phyloP scores from a whole-genome alignment of 2,329 filamentous ascomycete genomes.

The Aspergillus sojae region DNA sequence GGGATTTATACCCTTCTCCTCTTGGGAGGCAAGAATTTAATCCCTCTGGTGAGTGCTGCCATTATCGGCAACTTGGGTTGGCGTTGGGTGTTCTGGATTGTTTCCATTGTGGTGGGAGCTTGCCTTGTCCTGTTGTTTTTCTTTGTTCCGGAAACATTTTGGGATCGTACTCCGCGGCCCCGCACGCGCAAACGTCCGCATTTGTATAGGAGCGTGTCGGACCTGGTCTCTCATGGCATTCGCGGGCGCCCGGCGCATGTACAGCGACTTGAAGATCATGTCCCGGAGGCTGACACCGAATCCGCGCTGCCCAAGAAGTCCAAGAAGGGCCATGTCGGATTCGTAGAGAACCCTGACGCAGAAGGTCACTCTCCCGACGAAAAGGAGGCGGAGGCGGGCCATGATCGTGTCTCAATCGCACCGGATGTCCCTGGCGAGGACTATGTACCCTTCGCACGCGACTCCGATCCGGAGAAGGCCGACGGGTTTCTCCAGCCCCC shows the following conservation, averaged over 20 bases:
- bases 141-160: conserved; percentile 94
- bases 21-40: conserved; percentile 86
- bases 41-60: conserved; percentile 82
- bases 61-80: conserved; percentile 78
- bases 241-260: conserved; percentile 36
- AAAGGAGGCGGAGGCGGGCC: conserved; percentile 19
- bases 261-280: conserved; percentile 19
- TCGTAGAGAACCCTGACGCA: conserved; percentile 41
- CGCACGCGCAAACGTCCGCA: conserved; percentile 41
- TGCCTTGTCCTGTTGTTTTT: conserved; percentile 75
- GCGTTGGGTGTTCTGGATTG: conserved; percentile 92
- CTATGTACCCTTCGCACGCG: neutral
- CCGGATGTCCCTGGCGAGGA: neutral
- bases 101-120: conserved; percentile 76
- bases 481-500: conserved; percentile 18
- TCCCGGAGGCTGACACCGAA: conserved; percentile 14
- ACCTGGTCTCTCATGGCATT: conserved; percentile 37
- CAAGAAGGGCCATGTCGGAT: conserved; percentile 59
- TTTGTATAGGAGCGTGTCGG: conserved; percentile 40
- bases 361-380: neutral
- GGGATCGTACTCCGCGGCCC: conserved; percentile 75
- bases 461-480: conserved; percentile 18
- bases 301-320: conserved; percentile 26
- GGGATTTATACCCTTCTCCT: conserved; percentile 91
- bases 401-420: neutral